Percentiles rank a stretch among this genome's conserved stretches.
Conservation (phyloP, 73 alveolate genomes). For the Symbiodinium natans region DNA sequence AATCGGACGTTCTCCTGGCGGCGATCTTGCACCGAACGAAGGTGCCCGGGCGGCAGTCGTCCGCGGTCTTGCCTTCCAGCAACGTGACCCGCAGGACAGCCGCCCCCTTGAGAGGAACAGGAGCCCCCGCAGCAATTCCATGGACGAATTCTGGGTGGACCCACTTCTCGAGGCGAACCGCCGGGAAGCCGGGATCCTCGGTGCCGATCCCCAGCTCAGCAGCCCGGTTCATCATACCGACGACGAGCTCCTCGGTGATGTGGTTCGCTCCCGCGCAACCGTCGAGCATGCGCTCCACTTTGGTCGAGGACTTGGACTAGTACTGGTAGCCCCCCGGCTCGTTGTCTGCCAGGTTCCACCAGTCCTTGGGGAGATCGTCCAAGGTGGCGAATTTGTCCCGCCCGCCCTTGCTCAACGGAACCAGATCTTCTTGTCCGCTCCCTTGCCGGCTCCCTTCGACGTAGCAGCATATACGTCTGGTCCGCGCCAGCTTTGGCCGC, state of each 20-base stretch:
- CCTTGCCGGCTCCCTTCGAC: too few relatives aligned
- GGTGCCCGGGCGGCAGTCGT: not conserved
- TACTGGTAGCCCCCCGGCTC: conserved; percentile 1
- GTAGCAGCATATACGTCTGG: too few relatives aligned
- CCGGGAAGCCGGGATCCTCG: not conserved
- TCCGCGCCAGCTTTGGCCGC: too few relatives aligned
- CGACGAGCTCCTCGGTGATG: conserved; percentile 10
- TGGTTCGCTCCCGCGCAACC: conserved; percentile 6
- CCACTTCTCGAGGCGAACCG: not conserved
- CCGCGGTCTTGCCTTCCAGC: not conserved
- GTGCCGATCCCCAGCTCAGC: too few relatives aligned
- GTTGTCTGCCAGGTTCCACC: too few relatives aligned
- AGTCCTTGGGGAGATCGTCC: too few relatives aligned
- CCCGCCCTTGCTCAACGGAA: too few relatives aligned
- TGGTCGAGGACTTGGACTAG: not conserved
- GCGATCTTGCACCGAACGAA: conserved; percentile 26
- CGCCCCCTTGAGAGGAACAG: conserved; percentile 12
- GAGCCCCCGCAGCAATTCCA: not conserved
- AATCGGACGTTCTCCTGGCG: not conserved
- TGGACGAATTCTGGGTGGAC: not conserved
- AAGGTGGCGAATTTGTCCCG: too few relatives aligned
- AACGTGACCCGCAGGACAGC: not conserved
- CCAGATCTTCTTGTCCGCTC: too few relatives aligned
- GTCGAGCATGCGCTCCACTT: not conserved
- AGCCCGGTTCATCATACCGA: not conserved